Evolutionary conservation across 306 rosid species (phyloP), one percentile per base, ranked within the genome.

Genomic region (Carpinus viminea): DNA sequence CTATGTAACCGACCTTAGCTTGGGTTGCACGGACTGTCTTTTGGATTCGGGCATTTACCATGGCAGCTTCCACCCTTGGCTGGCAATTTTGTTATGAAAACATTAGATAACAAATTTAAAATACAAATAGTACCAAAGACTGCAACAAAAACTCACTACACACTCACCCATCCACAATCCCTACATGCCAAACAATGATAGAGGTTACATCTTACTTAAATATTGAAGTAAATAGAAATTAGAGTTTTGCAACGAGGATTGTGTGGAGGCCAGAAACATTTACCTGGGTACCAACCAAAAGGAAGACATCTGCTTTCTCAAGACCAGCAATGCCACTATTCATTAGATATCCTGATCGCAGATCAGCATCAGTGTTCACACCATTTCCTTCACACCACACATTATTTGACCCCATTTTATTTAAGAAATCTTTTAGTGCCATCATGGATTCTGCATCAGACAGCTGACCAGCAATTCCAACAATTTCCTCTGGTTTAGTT

Each of bases 51-150:
- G 99, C 98, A 90, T 96, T 96, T 76, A 96, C 92, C 89, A 96
- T 91, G 46, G 99, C 98, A 81, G 99, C 99, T 91, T 96, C 99
- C 50, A 91, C 93, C 57, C 98, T 89, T 79, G 99, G 98, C 99
- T 96, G 90, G 82, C 85, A 82, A 83, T 81, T 82, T 71, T 65
- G 77, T 59, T 82, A 75, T 13, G 28, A 80, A 56, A 75, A 43
- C 77, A 47, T 18, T 62, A 73, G 83, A 83, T n/a, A 60, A 59
- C 45, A 81, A 38, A 7, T 38, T 43, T 60, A 73, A 82, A 79
- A 82, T 60, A 79, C 15, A 57, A 69, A 38, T 11, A 18, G 0
- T 57, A 85, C 71, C 61, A n/a, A 64, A 48, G 2, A 20, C 8
- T 28, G n/a, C 12, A 31, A 72, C 36, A 46, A 24, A 70, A 4